Conservation (phyloP, 192 early-diverging fungal species). For the Backusella tuberculispora region DNA sequence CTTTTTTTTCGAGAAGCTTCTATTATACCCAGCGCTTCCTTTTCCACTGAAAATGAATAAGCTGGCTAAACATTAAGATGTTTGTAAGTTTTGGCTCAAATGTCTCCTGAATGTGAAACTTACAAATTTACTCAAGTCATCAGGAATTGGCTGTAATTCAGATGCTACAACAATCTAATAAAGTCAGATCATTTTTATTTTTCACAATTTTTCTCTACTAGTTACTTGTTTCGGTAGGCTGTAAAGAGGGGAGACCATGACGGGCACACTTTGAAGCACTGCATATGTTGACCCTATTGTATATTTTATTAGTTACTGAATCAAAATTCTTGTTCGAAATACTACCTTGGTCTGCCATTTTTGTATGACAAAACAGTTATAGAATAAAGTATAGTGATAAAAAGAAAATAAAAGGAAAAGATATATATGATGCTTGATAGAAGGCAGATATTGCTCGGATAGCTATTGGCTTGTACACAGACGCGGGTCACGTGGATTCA, state of each 20-base stretch:
- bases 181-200: neutral
- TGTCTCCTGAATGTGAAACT: neutral
- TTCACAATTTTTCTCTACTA: neutral
- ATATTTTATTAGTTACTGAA: neutral
- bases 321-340: neutral
- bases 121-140: slow-evolving; percentile 41
- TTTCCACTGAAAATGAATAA: slow-evolving; percentile 61
- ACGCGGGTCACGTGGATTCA: neutral
- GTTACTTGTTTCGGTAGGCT: slow-evolving; percentile 41
- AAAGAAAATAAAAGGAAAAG: neutral
- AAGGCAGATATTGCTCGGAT: neutral
- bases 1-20: slow-evolving; percentile 39
- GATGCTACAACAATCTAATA: slow-evolving; percentile 29
- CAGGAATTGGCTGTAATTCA: slow-evolving; percentile 36
- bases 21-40: slow-evolving; percentile 49
- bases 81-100: neutral
- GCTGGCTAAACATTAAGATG: slow-evolving; percentile 15
- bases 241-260: slow-evolving; percentile 45
- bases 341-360: neutral
- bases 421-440: too few relatives aligned
- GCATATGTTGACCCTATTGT: slow-evolving; percentile 29
- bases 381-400: neutral
- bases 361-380: neutral
- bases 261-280: slow-evolving; percentile 39
- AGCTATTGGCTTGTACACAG: neutral